Evolutionary conservation across 2,329 filamentous ascomycete genomes (phyloP), one percentile per base, ranked within the genome.

Genomic region (Fusarium bactridioides): DNA sequence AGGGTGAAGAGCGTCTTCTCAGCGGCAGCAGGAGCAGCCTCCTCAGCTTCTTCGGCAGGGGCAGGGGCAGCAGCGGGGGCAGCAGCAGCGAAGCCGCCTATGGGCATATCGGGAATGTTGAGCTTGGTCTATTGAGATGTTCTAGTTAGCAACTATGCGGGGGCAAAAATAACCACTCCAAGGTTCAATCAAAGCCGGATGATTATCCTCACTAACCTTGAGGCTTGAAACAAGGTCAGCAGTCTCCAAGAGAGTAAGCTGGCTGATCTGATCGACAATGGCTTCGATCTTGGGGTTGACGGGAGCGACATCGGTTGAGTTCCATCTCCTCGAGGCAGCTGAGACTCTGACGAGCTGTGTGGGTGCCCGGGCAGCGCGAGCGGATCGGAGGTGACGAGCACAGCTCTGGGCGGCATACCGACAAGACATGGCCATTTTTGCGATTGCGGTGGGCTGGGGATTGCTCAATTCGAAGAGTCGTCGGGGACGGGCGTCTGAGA

Each of bases 191-290:
- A 60, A 64, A 53, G 15, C 38, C n/a, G 41, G 13, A 9, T 31
- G 15, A 8, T 27, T 66, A 80, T 57, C 85, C 19, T 23, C 29
- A 69, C 66, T 69, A 59, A 98, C 96, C 93, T 99, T 99, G 81
- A 99, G 87, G 84, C 91, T 94, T 61, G 95, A 91, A 61, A 99
- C 96, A 68, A 99, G 88, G 82, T 98, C 96, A 65, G 97, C 95
- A 43, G 96, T 99, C 89, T 99, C 97, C 79, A 99, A 86, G 66
- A 99, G 88, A 48, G 95, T 99, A 89, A 99, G 92, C 89, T 96
- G 92, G 85, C 95, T 97, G 84, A 99, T 99, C 85, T 99, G 95
- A 83, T 99, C 95, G 80, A 99, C 96, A 80, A 99, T 99, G 67
- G 89, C 90, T 77, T 91, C 84, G 79, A 99, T 97, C 89, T 99